Conservation (phyloP, 2,329 filamentous ascomycete species). For the Ceratocystis smalleyi region DNA sequence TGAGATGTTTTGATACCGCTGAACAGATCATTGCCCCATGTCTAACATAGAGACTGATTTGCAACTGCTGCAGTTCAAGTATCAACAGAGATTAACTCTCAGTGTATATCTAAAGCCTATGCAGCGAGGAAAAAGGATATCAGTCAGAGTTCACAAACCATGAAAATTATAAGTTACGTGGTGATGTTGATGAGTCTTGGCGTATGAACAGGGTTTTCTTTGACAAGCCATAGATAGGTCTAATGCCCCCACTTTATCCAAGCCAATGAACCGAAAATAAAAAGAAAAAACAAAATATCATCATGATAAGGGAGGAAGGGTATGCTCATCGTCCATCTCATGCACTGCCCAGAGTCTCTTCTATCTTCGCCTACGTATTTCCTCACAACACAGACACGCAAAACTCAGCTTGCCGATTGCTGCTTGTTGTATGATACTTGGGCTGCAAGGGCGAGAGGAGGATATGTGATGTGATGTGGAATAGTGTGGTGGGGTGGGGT, state of each 20-base stretch:
- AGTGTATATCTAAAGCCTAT: constrained; percentile 10
- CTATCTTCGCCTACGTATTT: not conserved
- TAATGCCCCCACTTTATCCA: constrained; percentile 1
- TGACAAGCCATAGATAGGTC: constrained; percentile 1
- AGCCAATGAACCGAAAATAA: constrained; percentile 1
- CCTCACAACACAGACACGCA: not conserved
- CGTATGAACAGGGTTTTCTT: not conserved
- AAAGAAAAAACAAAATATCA: constrained; percentile 8
- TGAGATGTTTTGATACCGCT: not conserved
- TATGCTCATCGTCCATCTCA: not conserved
- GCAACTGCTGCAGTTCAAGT: not conserved
- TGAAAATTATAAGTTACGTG: not conserved
- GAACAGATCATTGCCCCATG: not conserved
- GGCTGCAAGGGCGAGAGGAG: not conserved
- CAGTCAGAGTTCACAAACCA: constrained; percentile 3
- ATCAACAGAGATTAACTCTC: not conserved
- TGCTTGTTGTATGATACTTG: not conserved
- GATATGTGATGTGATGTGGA: not conserved
- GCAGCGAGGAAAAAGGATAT: not conserved
- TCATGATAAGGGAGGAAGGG: not conserved
- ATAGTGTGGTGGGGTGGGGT: not conserved
- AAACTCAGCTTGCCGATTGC: not conserved
- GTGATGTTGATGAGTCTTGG: not conserved
- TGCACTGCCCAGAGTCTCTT: not conserved
- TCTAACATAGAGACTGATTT: not conserved